These are phyloP conservation scores for Thermochaetoides dissita DNA, from an alignment of 2,329 filamentous ascomycete species.

Conservation along the genomic window DNA sequence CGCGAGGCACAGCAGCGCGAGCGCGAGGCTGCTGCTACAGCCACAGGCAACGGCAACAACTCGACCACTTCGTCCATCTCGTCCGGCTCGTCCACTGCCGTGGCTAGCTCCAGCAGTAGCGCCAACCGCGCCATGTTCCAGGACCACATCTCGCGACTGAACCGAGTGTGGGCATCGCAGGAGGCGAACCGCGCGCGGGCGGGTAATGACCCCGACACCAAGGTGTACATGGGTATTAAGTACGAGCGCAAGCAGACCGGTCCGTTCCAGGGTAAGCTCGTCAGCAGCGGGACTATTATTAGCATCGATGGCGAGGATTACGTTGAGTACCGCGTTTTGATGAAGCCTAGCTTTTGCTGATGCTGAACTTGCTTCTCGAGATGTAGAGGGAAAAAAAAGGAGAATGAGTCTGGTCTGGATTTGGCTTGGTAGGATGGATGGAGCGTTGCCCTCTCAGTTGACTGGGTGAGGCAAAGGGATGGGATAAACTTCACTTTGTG, in stretches of 20 bases:
- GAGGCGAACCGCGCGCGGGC: slow-evolving; percentile 32
- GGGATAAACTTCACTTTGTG: too few species aligned
- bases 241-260: slow-evolving; percentile 49
- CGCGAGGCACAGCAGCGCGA: slow-evolving; percentile 19
- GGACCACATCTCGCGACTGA: slow-evolving; percentile 37
- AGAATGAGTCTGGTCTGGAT: background rate
- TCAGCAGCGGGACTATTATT: slow-evolving; percentile 46
- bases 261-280: slow-evolving; percentile 49
- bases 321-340: slow-evolving; percentile 52
- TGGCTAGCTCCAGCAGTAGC: background rate
- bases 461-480: too few species aligned
- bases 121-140: slow-evolving; percentile 7
- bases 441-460: too few species aligned
- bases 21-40: background rate
- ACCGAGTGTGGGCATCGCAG: slow-evolving; percentile 42
- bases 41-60: background rate
- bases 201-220: slow-evolving; percentile 34
- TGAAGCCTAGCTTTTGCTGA: slow-evolving; percentile 47
- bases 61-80: too few species aligned
- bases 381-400: background rate
- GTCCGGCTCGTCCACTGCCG: too few species aligned
- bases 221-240: slow-evolving; percentile 44
- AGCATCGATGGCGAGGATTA: slow-evolving; percentile 54
- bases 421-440: too few species aligned
- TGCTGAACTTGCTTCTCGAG: background rate